Percentiles rank a stretch among this genome's conserved stretches.
Conservation (phyloP, 495 filamentous ascomycete species). For the Penicillium manginii region DNA sequence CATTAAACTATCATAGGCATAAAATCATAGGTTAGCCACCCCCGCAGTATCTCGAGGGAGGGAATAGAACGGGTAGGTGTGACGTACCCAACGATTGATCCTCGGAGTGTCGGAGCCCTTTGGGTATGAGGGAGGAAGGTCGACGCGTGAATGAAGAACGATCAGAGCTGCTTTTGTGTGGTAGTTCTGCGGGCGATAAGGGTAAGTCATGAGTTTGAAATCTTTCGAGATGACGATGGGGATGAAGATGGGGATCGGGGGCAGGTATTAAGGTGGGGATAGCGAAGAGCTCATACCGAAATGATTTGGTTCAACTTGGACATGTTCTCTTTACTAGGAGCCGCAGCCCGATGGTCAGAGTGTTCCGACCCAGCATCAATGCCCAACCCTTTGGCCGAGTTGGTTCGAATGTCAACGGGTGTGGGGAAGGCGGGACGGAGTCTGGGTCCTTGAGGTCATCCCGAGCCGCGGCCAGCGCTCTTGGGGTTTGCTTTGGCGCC, state of each 20-base stretch:
- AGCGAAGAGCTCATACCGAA: constrained; percentile 62
- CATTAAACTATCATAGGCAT: constrained; percentile 70
- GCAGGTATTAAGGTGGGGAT: constrained; percentile 1
- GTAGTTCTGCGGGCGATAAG: constrained; percentile 68
- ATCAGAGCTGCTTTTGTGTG: constrained; percentile 86
- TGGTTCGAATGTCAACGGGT: constrained; percentile 39
- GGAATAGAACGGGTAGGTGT: constrained; percentile 1
- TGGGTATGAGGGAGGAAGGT: constrained; percentile 63
- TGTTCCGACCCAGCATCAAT: constrained; percentile 50
- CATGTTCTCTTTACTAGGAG: constrained; percentile 59
- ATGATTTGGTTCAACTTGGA: constrained; percentile 88
- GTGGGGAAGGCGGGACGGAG: constrained; percentile 37
- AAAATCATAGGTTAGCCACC: neutral
- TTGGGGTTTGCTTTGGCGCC: constrained; percentile 66
- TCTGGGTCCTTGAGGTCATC: constrained; percentile 72
- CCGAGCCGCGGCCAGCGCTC: constrained; percentile 64
- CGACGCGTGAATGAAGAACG: constrained; percentile 77
- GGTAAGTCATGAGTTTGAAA: constrained; percentile 1
- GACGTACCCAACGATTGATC: constrained; percentile 91
- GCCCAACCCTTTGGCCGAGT: constrained; percentile 40
- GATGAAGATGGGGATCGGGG: neutral
- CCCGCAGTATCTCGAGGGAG: neutral
- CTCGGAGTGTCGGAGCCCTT: constrained; percentile 63
- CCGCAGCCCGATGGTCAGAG: constrained; percentile 41
- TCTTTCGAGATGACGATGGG: constrained; percentile 3